Evolutionary conservation across 1,284 basidiomycete genomes (phyloP), one percentile per base, ranked within the genome.

Genomic region (Anthracocystis walkeri): DNA sequence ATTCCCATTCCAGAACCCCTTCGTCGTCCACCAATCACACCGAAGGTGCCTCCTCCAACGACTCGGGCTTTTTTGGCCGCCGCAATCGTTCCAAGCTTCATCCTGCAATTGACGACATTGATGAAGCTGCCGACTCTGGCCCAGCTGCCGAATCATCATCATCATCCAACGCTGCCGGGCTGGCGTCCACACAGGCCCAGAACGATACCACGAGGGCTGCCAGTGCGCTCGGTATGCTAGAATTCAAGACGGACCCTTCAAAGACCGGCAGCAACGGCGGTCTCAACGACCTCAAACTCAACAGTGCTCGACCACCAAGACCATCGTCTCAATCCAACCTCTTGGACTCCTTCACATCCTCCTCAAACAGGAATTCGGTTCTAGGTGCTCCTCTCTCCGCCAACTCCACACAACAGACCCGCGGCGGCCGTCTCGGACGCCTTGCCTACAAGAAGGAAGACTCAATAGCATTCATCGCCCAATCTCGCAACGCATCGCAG

Each of bases 391-490:
- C 49, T 35, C 18, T 52, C 6, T 44, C 54, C 21, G 49, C 35
- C 33, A 40, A 41, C 16, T 58, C 54, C 3, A 53, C 64, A 3
- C 45, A 48, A 18, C 57, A 60, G 29, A 29, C 58, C 21, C 67
- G 75, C 2, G 67, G 57, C 11, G 75, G 75, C 27, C 52, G 71
- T 6, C 60, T 77, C 1, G 66, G 75, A 21, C 67, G 72, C 6
- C 64, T 77, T 23, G 63, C 72, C 5, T 77, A 77, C 64, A 77
- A 71, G 42, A 77, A 77, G 59, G 68, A 61, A 18, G 75, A 77
- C n/a, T 64, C 68, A 0, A 67, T 71, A 16, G 60, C 73, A 7
- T 67, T 66, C 54, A 60, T 66, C 42, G 60, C 67, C 11, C 66
- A 70, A 40, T 58, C 70, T 44, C 64, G 64, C 38, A 73, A 62